Evolutionary conservation across 257 asterid species (phyloP).

Genomic region (Eucommia ulmoides): DNA sequence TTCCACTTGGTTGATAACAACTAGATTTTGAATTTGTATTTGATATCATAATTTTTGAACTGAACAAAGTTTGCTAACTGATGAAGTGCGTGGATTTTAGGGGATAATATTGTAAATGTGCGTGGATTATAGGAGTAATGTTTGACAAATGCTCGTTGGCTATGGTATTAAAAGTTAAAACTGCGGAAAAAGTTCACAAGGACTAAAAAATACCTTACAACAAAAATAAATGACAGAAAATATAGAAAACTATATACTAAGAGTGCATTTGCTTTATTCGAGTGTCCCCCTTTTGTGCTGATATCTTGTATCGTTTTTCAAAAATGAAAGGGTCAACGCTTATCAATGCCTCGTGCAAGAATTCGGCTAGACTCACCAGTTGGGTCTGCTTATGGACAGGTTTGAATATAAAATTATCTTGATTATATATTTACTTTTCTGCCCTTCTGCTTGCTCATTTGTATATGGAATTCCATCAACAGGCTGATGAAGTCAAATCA

Average conservation of each 20-base stretch:
- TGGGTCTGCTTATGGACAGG: conserved; percentile 98
- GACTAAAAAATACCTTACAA: background rate
- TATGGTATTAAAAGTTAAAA: background rate
- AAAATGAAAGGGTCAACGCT: conserved; percentile 52
- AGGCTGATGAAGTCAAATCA: conserved; percentile 82
- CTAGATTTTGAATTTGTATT: too few relatives aligned
- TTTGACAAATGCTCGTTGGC: too few relatives aligned
- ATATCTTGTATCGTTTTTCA: conserved; percentile 11
- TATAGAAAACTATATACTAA: too few relatives aligned
- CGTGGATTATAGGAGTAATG: too few relatives aligned
- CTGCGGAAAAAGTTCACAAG: background rate
- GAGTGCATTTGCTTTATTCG: background rate
- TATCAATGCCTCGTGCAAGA: conserved; percentile 71
- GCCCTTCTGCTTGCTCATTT: background rate
- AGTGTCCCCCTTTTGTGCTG: background rate
- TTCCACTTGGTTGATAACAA: too few relatives aligned
- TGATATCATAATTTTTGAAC: too few relatives aligned
- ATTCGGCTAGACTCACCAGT: conserved; percentile 74
- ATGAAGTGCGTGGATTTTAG: too few relatives aligned
- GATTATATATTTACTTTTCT: conserved; percentile 1
- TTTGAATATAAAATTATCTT: conserved; percentile 13
- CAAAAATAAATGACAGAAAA: too few relatives aligned
- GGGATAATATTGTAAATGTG: too few relatives aligned
- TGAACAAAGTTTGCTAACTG: too few relatives aligned
- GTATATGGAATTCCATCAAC: conserved; percentile 9